phyloP scores from a whole-genome alignment of 495 filamentous ascomycete species.

The Arthonia radiata region DNA sequence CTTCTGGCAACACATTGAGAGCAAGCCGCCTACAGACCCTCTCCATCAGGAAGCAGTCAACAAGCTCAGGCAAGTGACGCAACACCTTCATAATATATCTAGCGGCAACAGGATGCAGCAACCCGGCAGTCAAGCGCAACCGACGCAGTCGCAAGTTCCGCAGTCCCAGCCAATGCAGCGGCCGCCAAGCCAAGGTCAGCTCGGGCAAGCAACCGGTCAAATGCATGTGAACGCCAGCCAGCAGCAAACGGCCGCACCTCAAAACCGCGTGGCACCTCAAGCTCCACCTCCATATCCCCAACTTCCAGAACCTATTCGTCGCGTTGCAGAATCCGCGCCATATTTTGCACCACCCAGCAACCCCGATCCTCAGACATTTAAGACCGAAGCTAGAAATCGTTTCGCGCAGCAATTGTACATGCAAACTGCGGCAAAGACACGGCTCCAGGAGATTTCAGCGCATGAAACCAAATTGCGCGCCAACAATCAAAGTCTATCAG shows the following conservation, averaged over 20 bases:
- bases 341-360: too few relatives aligned
- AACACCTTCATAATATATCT: constrained; percentile 34
- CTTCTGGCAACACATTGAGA: constrained; percentile 37
- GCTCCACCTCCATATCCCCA: too few relatives aligned
- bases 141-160: constrained; percentile 4
- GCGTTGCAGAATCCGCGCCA: too few relatives aligned
- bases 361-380: too few relatives aligned
- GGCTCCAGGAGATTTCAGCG: too few relatives aligned
- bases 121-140: constrained; percentile 1
- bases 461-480: too few relatives aligned
- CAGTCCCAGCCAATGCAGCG: constrained; percentile 7
- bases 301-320: too few relatives aligned
- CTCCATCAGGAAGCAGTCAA: constrained; percentile 37
- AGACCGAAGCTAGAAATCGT: too few relatives aligned
- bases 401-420: too few relatives aligned
- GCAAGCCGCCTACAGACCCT: constrained; percentile 22
- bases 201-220: constrained; percentile 4
- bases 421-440: too few relatives aligned
- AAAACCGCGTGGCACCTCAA: constrained; percentile 7
- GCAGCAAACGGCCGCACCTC: constrained; percentile 8
- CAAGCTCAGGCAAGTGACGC: constrained; percentile 39
- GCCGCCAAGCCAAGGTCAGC: constrained; percentile 9
- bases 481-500: too few relatives aligned
- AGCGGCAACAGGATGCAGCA: constrained; percentile 12
- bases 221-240: constrained; percentile 2